Evolutionary conservation across 768 basidiomycete genomes (phyloP).

Genomic region (Rhizopogon vulgaris): DNA sequence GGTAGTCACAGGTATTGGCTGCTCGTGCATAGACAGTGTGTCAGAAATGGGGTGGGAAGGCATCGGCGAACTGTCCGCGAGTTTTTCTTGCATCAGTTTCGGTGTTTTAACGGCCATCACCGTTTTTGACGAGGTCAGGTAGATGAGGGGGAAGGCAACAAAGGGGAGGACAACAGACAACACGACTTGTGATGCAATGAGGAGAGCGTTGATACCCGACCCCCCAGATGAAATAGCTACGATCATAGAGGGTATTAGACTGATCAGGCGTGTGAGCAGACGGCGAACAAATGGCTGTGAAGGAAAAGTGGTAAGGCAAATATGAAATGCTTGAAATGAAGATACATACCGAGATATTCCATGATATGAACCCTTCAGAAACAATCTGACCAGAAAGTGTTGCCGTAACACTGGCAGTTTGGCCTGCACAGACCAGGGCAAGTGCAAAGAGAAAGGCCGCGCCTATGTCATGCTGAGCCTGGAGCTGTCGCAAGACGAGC

Average conservation of each 20-base stretch:
- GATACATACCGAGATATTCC: conserved; percentile 32
- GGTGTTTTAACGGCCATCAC: conserved; percentile 19
- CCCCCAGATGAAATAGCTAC: conserved; percentile 39
- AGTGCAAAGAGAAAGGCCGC: conserved; percentile 40
- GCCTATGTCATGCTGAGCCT: conserved; percentile 5
- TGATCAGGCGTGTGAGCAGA: conserved; percentile 38
- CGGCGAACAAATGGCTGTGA: conserved; percentile 30
- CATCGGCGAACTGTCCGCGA: background rate
- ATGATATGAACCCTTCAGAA: conserved; percentile 43
- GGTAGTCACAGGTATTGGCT: background rate
- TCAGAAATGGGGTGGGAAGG: conserved; percentile 9
- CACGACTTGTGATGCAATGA: conserved; percentile 44
- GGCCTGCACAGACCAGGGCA: conserved; percentile 40
- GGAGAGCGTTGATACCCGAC: conserved; percentile 37
- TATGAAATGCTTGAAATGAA: background rate
- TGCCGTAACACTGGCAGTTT: conserved; percentile 44
- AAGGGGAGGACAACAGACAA: conserved; percentile 42
- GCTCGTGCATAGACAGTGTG: background rate
- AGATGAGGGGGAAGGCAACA: conserved; percentile 37
- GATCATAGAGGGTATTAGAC: conserved; percentile 37
- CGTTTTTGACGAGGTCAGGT: conserved; percentile 29
- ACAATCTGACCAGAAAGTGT: conserved; percentile 45
- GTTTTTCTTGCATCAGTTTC: background rate
- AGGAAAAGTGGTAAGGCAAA: background rate
- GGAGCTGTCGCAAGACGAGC: background rate